Evolutionary conservation across 139 green algal species (phyloP).

Genomic region (Closterium sp.): DNA sequence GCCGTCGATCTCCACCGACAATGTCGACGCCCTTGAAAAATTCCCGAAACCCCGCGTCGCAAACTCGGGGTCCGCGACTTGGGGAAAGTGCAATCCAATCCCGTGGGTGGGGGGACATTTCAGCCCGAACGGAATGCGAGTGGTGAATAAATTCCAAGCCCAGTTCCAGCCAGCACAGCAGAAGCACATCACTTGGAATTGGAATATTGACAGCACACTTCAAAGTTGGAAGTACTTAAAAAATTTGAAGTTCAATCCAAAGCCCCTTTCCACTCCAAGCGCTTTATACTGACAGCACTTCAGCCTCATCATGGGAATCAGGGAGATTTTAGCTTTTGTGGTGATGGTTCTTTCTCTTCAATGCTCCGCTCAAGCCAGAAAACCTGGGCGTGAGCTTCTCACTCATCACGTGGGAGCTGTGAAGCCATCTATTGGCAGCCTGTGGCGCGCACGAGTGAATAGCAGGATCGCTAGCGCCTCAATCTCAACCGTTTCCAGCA

Average conservation of each 20-base stretch:
- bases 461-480: neutral
- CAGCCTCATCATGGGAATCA: neutral
- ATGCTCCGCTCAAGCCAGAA: neutral
- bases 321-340: neutral
- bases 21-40: neutral
- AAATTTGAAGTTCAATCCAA: no score
- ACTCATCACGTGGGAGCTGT: neutral
- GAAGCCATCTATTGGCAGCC: neutral
- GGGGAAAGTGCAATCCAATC: neutral
- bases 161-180: neutral
- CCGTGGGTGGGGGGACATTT: neutral
- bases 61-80: neutral
- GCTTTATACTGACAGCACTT: no score
- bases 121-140: neutral
- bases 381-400: neutral
- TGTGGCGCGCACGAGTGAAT: neutral
- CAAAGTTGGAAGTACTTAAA: no score
- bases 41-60: neutral
- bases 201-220: no score
- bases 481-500: neutral
- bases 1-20: neutral
- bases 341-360: neutral
- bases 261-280: neutral
- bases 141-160: neutral
- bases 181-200: no score